These are phyloP conservation scores for Candida schatavii DNA, from an alignment of 805 yeast genomes.

Conservation along the genomic window DNA sequence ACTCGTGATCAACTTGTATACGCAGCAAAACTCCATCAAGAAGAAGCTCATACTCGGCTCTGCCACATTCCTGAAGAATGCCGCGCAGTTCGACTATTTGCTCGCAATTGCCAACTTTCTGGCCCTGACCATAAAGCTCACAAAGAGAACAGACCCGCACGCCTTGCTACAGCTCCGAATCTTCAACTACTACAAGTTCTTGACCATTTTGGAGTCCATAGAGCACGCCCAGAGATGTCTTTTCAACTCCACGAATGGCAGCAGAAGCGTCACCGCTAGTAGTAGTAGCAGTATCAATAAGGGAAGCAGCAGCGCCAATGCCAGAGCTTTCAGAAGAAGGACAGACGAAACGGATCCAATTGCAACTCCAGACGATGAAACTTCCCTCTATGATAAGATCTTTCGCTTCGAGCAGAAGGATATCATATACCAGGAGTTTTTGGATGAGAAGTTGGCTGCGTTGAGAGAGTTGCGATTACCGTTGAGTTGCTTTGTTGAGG, in stretches of 20 bases:
- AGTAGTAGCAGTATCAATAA: background rate
- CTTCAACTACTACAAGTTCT: conserved; percentile 40
- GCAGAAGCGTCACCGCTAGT: too few species aligned
- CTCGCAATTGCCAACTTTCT: conserved; percentile 42
- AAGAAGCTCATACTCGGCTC: conserved; percentile 34
- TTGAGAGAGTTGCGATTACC: conserved; percentile 26
- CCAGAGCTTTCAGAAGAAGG: too few species aligned
- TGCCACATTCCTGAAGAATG: conserved; percentile 25
- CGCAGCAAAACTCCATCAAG: conserved; percentile 38
- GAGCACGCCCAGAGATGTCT: conserved; percentile 32
- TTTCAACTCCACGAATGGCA: conserved; percentile 18
- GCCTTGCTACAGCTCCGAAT: conserved; percentile 39
- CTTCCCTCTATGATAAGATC: conserved; percentile 35
- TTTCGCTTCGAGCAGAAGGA: conserved; percentile 39
- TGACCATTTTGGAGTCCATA: conserved; percentile 29
- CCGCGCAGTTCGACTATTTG: conserved; percentile 35
- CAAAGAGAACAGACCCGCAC: conserved; percentile 32
- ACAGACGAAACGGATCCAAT: background rate
- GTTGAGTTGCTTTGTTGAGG: conserved; percentile 29
- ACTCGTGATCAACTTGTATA: conserved; percentile 28
- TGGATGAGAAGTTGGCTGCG: conserved; percentile 30
- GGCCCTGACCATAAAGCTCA: conserved; percentile 32
- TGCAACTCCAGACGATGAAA: conserved; percentile 23
- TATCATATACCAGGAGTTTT: conserved; percentile 31
- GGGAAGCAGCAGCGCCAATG: conserved; percentile 3